phyloP scores from a whole-genome alignment of 495 filamentous ascomycete species.

The Oidiodendron maius region DNA sequence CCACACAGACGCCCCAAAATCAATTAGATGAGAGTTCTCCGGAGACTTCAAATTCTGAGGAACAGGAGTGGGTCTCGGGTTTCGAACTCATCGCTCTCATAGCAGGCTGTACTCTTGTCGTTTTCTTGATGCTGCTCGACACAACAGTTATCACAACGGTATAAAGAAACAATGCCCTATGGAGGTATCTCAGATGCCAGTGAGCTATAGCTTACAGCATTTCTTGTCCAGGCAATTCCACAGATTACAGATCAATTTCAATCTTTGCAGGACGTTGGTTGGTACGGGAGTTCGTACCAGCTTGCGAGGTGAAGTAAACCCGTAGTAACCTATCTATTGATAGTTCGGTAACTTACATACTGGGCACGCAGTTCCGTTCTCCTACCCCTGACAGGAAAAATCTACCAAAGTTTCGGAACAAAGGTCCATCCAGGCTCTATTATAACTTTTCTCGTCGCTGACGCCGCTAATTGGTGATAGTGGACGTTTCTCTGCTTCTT shows the following conservation, averaged over 20 bases:
- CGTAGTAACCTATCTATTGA: not conserved
- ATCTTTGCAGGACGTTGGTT: no score
- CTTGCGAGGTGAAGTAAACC: slow-evolving; percentile 31
- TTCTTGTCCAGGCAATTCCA: slow-evolving; percentile 26
- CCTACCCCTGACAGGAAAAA: slow-evolving; percentile 38
- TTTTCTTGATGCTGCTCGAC: slow-evolving; percentile 44
- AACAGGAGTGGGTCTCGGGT: slow-evolving; percentile 11
- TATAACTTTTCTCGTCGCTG: no score
- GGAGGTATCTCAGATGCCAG: no score
- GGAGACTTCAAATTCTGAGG: no score
- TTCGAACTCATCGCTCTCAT: slow-evolving; percentile 23
- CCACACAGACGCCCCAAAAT: no score
- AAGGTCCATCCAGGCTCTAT: no score
- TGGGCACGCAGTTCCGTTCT: slow-evolving; percentile 27
- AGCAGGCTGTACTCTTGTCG: slow-evolving; percentile 26
- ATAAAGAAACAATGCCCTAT: not conserved
- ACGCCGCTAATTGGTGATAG: no score
- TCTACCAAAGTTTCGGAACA: slow-evolving; percentile 37
- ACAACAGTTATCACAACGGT: slow-evolving; percentile 38
- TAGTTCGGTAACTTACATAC: not conserved
- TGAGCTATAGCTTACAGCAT: not conserved
- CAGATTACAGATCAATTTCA: slow-evolving; percentile 37
- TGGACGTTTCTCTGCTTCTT: slow-evolving; percentile 39
- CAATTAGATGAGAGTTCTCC: not conserved
- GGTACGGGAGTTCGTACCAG: slow-evolving; percentile 44